Evolutionary conservation across 2,329 filamentous ascomycete genomes (phyloP).

Genomic region (Diaporthe sp.): DNA sequence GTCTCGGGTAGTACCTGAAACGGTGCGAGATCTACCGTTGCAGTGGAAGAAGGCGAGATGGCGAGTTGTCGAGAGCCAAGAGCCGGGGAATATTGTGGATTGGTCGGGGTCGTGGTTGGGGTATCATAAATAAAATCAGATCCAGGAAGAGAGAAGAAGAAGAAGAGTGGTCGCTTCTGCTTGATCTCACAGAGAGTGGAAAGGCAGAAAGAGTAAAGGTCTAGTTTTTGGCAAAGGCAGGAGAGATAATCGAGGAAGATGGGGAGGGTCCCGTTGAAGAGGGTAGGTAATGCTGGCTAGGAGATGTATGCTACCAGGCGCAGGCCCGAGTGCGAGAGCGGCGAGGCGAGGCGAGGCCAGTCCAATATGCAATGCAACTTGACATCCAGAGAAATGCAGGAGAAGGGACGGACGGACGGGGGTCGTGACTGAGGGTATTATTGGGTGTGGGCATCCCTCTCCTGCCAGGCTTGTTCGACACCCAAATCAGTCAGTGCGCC

Average conservation of each 20-base stretch:
- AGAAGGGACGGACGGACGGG: slow-evolving; percentile 19
- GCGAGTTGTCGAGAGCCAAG: slow-evolving; percentile 30
- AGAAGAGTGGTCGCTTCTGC: not conserved
- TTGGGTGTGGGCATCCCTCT: slow-evolving; percentile 20
- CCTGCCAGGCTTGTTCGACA: slow-evolving; percentile 14
- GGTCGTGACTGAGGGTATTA: slow-evolving; percentile 24
- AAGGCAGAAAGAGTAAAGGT: not conserved
- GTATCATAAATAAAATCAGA: slow-evolving; percentile 6
- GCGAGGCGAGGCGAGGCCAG: slow-evolving; percentile 26
- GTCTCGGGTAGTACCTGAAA: slow-evolving; percentile 29
- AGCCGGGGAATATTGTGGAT: slow-evolving; percentile 19
- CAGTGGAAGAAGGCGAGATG: slow-evolving; percentile 20
- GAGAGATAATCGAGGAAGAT: not conserved
- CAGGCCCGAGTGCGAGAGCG: slow-evolving; percentile 13
- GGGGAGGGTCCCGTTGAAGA: not conserved
- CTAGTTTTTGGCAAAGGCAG: not conserved
- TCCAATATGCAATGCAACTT: slow-evolving; percentile 31
- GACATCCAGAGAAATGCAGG: slow-evolving; percentile 25
- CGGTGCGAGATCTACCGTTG: slow-evolving; percentile 21
- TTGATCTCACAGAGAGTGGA: not conserved
- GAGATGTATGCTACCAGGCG: not conserved
- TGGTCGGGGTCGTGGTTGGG: slow-evolving; percentile 7
- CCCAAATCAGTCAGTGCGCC: slow-evolving; percentile 25
- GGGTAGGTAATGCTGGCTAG: not conserved
- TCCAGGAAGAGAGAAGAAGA: not conserved